Percentiles rank a stretch among this genome's conserved stretches.
phyloP scores from a whole-genome alignment of 306 rosid genomes.

The Corylus avellana region DNA sequence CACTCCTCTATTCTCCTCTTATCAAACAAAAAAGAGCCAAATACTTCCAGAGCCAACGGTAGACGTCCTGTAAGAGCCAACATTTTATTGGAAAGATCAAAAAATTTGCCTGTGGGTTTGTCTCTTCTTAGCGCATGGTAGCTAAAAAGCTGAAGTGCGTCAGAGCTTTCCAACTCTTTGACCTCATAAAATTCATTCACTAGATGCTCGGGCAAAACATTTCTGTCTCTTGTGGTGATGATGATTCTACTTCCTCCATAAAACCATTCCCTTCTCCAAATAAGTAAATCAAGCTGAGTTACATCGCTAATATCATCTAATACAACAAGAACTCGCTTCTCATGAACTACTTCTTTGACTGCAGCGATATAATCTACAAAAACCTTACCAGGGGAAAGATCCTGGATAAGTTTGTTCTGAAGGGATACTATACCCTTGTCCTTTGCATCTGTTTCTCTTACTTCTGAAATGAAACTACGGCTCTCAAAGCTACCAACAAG shows the following conservation, averaged over 20 bases:
- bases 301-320: slow-evolving; percentile 61
- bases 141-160: slow-evolving; percentile 55
- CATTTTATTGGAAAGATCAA: slow-evolving; percentile 33
- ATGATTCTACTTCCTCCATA: slow-evolving; percentile 54
- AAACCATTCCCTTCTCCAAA: slow-evolving; percentile 49
- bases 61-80: slow-evolving; percentile 49
- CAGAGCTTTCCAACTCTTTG: slow-evolving; percentile 27
- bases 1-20: slow-evolving; percentile 42
- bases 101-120: slow-evolving; percentile 32
- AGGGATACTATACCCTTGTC: slow-evolving; percentile 44
- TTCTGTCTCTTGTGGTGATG: slow-evolving; percentile 54
- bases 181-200: slow-evolving; percentile 42
- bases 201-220: slow-evolving; percentile 21
- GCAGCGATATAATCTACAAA: slow-evolving; percentile 15
- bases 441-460: slow-evolving; percentile 43
- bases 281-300: slow-evolving; percentile 38
- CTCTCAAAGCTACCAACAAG: slow-evolving; percentile 38
- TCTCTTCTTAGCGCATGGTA: slow-evolving; percentile 53
- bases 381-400: slow-evolving; percentile 18
- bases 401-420: slow-evolving; percentile 26
- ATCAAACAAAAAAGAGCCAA: slow-evolving; percentile 47
- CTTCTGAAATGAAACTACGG: slow-evolving; percentile 50
- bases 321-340: slow-evolving; percentile 47
- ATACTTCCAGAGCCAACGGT: slow-evolving; percentile 63
- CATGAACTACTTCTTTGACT: slow-evolving; percentile 17